Evolutionary conservation across 1,284 basidiomycete genomes (phyloP), one percentile per base, ranked within the genome.

Genomic region (Naganishia liquefaciens): DNA sequence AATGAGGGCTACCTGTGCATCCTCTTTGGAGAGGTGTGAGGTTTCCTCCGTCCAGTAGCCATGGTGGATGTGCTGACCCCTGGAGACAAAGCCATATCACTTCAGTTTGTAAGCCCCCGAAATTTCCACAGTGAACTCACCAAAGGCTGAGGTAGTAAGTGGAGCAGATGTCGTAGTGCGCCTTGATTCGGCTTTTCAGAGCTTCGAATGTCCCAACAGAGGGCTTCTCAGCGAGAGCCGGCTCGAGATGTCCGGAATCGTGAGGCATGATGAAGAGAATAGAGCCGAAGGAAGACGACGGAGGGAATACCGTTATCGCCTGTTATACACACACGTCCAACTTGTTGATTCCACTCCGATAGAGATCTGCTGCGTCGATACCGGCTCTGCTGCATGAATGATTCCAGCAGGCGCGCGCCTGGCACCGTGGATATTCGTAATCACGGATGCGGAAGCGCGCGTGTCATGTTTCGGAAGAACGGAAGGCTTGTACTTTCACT

Each of bases 51-150:
- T 66, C 58, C 64, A 62, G 52, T 55, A 66, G 5, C 64, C 64
- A n/a, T 69, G 68, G 44, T 69, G 68, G 19, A 69, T 63, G 28
- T 69, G 68, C 54, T 69, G 61, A 27, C 68, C 68, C 68, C 62
- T 65, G 30, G 13, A 10, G 39, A 51, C 13, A 25, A 7, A 50
- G 37, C 39, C 19, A 33, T 15, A 13, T 10, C 11, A 25, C 19
- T 3, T 47, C 19, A 49, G 46, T 11, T 23, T 10, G 21, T 13
- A 28, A 7, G n/a, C 19, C 33, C 10, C 11, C 42, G 27, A 25
- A 52, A 10, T 30, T 25, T 9, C 28, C 0, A 0, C 25, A 7
- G 40, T 25, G n/a, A 21, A 57, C 62, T 13, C 40, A 65, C 68
- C 68, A 69, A 5, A 69, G 49, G 46, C 50, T 62, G 49, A 67